A percentile compares a stretch with the other conserved stretches of the same genome.
Conservation (phyloP, 2,329 filamentous ascomycete genomes). For the Lachnellula arida region DNA sequence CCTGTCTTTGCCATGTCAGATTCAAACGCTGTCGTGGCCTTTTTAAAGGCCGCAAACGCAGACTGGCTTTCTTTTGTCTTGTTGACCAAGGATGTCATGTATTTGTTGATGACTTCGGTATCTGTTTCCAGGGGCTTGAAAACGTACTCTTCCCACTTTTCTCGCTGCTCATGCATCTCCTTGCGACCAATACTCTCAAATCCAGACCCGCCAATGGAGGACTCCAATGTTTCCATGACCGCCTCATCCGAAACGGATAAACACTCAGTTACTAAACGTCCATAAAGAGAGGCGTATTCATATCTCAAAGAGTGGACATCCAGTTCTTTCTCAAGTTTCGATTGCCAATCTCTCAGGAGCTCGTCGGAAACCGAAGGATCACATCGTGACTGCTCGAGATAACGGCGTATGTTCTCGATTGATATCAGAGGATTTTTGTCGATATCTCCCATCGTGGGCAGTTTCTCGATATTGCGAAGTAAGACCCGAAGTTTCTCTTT, state of each 20-base stretch:
- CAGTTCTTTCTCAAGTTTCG: conserved; percentile 42
- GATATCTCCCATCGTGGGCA: conserved; percentile 31
- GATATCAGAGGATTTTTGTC: conserved; percentile 23
- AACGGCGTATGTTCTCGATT: conserved; percentile 41
- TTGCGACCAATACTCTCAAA: conserved; percentile 47
- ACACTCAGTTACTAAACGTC: conserved; percentile 50
- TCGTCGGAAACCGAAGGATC: conserved; percentile 47
- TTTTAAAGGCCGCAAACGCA: neutral
- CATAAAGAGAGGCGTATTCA: conserved; percentile 51
- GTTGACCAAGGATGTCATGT: conserved; percentile 36
- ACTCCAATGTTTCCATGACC: conserved; percentile 5
- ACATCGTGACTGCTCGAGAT: conserved; percentile 46
- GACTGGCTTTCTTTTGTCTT: conserved; percentile 6
- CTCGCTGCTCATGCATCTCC: conserved; percentile 50
- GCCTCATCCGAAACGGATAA: conserved; percentile 36
- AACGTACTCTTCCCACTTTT: conserved; percentile 50
- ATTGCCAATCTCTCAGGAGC: conserved; percentile 43
- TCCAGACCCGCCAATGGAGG: neutral
- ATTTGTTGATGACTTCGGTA: conserved; percentile 38
- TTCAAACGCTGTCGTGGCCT: conserved; percentile 35
- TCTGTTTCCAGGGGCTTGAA: conserved; percentile 44
- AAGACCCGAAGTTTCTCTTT: conserved; percentile 33
- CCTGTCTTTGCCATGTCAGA: conserved; percentile 2
- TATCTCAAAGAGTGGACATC: conserved; percentile 45
- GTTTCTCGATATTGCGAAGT: conserved; percentile 33